A percentile compares a stretch with the other conserved stretches of the same genome.
Evolutionary conservation across 768 basidiomycete genomes (phyloP).

Genomic region (Naematelia aurantialba): DNA sequence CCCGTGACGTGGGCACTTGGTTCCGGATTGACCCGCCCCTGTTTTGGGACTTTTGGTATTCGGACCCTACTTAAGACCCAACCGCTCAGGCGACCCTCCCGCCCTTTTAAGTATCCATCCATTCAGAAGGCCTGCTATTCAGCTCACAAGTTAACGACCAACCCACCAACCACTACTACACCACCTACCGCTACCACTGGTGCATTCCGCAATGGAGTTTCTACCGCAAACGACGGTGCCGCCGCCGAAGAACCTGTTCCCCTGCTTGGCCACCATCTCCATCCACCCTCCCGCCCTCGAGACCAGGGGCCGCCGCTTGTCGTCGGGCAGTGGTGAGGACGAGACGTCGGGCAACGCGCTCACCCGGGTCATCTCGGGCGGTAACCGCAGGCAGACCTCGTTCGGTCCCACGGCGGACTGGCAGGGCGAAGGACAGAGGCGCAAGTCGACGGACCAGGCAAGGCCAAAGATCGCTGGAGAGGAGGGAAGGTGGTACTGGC

Average conservation of each 20-base stretch:
- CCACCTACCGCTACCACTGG: not conserved
- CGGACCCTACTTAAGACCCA: not conserved
- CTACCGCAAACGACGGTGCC: constrained; percentile 7
- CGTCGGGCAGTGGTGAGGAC: constrained; percentile 20
- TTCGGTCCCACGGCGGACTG: constrained; percentile 15
- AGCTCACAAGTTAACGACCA: not conserved
- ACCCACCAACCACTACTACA: not conserved
- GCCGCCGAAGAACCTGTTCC: constrained; percentile 39
- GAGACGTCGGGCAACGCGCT: constrained; percentile 31
- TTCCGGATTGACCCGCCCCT: not conserved
- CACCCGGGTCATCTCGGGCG: constrained; percentile 35
- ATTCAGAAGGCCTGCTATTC: not conserved
- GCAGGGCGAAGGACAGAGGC: not conserved
- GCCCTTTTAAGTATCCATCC: not conserved
- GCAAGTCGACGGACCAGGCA: constrained; percentile 7
- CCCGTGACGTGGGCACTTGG: not conserved
- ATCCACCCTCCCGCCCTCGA: constrained; percentile 19
- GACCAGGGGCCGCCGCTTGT: constrained; percentile 21
- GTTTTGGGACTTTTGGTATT: too few species aligned
- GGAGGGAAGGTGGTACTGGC: constrained; percentile 41
- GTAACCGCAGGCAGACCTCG: constrained; percentile 26
- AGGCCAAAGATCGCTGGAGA: constrained; percentile 8
- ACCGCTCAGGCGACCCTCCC: not conserved
- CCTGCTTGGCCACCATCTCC: constrained; percentile 38
- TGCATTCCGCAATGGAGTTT: constrained; percentile 27